phyloP scores from a whole-genome alignment of 78 protist genomes.

The Polysphondylium violaceum region DNA sequence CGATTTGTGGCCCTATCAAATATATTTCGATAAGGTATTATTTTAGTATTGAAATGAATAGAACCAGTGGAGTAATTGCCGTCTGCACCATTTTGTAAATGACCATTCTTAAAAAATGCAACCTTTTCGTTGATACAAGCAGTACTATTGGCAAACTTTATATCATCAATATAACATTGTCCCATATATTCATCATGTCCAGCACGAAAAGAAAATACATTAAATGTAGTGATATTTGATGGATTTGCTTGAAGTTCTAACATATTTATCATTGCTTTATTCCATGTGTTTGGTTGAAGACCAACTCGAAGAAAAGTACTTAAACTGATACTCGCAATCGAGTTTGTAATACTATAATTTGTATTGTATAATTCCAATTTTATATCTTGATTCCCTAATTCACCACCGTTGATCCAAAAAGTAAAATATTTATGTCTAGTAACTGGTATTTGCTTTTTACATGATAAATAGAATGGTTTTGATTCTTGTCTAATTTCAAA shows the following conservation, averaged over 20 bases:
- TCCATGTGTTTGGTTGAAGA: conserved; percentile 11
- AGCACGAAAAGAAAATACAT: conserved; percentile 11
- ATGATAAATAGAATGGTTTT: conserved; percentile 5
- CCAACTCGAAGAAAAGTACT: conserved; percentile 42
- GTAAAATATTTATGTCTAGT: conserved; percentile 15
- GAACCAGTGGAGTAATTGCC: neutral
- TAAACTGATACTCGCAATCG: neutral
- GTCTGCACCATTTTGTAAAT: neutral
- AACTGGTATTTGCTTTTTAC: conserved; percentile 8
- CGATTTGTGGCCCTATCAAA: too few relatives aligned
- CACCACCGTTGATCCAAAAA: conserved; percentile 67
- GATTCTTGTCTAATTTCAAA: conserved; percentile 17
- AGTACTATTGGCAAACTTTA: conserved; percentile 39
- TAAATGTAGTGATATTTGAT: neutral
- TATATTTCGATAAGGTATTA: too few relatives aligned
- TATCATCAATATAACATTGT: conserved; percentile 15
- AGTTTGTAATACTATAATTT: neutral
- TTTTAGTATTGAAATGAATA: neutral
- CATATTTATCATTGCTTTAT: conserved; percentile 28
- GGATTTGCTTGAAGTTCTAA: neutral
- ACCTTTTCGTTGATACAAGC: neutral
- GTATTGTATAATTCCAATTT: too few relatives aligned
- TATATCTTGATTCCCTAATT: neutral
- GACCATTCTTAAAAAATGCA: conserved; percentile 1
- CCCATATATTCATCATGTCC: neutral